A percentile compares a stretch with the other conserved stretches of the same genome.
Conservation (phyloP, 1,139 yeast genomes). For the Hansenula anomala region DNA sequence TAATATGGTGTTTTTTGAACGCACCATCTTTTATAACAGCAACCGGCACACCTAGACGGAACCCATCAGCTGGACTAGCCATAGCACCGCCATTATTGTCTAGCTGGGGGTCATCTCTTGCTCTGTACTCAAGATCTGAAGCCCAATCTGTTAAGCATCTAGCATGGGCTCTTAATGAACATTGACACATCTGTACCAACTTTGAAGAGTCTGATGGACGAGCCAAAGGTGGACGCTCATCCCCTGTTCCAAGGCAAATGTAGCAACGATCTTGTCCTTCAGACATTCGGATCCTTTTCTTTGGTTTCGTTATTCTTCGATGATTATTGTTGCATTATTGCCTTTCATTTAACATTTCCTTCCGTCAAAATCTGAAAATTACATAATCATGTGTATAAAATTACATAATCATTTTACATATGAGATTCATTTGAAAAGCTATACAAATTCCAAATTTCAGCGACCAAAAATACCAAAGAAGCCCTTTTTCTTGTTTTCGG, state of each 20-base stretch:
- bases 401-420: too few relatives aligned
- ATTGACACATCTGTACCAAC: slow-evolving; percentile 38
- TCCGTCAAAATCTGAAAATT: too few relatives aligned
- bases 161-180: slow-evolving; percentile 39
- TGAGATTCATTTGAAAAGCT: too few relatives aligned
- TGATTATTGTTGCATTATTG: too few relatives aligned
- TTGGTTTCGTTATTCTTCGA: too few relatives aligned
- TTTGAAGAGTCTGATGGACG: slow-evolving; percentile 25
- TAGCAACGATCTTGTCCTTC: slow-evolving; percentile 31
- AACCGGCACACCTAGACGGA: too few relatives aligned
- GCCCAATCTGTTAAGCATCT: slow-evolving; percentile 41
- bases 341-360: too few relatives aligned
- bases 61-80: too few relatives aligned
- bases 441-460: too few relatives aligned
- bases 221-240: slow-evolving; percentile 34
- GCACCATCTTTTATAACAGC: too few relatives aligned
- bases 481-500: slow-evolving; percentile 34
- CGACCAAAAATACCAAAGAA: slow-evolving; percentile 46
- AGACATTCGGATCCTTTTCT: too few relatives aligned
- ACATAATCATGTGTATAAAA: neutral
- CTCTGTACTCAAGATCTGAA: slow-evolving; percentile 26
- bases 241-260: slow-evolving; percentile 38
- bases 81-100: too few relatives aligned
- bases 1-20: slow-evolving; percentile 7
- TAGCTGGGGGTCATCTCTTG: slow-evolving; percentile 7